Percentiles rank a stretch among this genome's conserved stretches.
Evolutionary conservation across 1,284 basidiomycete genomes (phyloP).

Genomic region (Schizophyllum amplum): DNA sequence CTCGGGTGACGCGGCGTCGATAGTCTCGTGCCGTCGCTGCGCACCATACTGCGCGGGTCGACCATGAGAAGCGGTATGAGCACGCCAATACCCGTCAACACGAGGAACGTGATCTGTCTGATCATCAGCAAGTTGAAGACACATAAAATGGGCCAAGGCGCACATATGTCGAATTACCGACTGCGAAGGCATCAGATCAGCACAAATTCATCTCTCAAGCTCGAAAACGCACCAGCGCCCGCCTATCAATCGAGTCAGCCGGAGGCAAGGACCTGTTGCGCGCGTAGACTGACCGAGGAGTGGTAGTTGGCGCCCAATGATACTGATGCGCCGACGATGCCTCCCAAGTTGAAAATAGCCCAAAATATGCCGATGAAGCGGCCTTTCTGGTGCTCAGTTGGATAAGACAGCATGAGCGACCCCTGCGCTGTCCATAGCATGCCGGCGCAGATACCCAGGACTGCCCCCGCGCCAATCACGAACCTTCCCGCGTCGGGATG

Average conservation of each 20-base stretch:
- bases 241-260: background rate
- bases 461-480: conserved; percentile 69
- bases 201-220: background rate
- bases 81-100: conserved; percentile 61
- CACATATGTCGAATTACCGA: conserved; percentile 12
- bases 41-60: conserved; percentile 57
- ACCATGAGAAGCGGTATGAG: conserved; percentile 59
- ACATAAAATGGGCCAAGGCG: background rate
- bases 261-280: background rate
- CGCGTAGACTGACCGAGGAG: conserved; percentile 27
- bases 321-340: conserved; percentile 61
- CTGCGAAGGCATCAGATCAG: conserved; percentile 8
- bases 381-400: conserved; percentile 73
- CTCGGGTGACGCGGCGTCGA: conserved; percentile 52
- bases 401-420: conserved; percentile 77
- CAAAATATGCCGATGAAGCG: conserved; percentile 72
- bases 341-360: conserved; percentile 69
- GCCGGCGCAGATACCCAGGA: conserved; percentile 80
- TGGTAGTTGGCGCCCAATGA: conserved; percentile 51
- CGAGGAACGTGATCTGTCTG: conserved; percentile 65
- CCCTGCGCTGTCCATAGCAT: conserved; percentile 85
- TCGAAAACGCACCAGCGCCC: background rate
- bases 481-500: conserved; percentile 52
- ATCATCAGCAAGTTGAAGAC: background rate
- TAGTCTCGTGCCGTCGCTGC: conserved; percentile 65